These are phyloP conservation scores for Afroboletus lepidellus DNA, from an alignment of 1,284 basidiomycete species.

Conservation along the genomic window DNA sequence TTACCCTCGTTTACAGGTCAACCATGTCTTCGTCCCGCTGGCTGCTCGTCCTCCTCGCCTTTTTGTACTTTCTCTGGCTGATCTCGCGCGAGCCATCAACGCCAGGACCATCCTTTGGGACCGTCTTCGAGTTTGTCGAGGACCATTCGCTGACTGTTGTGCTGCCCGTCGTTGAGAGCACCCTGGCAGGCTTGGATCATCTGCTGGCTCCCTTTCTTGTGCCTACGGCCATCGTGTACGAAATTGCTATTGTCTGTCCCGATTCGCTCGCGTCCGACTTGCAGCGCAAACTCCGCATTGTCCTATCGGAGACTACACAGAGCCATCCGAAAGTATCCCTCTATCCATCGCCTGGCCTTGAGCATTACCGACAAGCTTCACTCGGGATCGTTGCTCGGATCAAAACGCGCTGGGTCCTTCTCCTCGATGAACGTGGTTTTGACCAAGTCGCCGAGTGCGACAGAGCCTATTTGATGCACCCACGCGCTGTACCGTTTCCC, in stretches of 20 bases:
- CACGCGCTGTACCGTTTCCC: constrained; percentile 38
- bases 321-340: constrained; percentile 46
- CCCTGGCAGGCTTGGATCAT: constrained; percentile 36
- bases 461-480: constrained; percentile 38
- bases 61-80: constrained; percentile 14
- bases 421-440: constrained; percentile 49
- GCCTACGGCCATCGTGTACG: constrained; percentile 36
- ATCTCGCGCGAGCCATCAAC: background rate
- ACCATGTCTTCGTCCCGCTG: constrained; percentile 12
- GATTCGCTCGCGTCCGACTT: constrained; percentile 36
- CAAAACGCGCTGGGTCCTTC: constrained; percentile 48
- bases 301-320: constrained; percentile 28
- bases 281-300: constrained; percentile 37
- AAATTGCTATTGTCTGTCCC: constrained; percentile 52
- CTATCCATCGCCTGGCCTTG: constrained; percentile 32
- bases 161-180: constrained; percentile 44
- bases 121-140: constrained; percentile 12
- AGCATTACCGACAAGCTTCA: constrained; percentile 30
- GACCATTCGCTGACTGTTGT: constrained; percentile 44
- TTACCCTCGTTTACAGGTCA: constrained; percentile 9
- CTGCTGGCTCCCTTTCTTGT: constrained; percentile 38
- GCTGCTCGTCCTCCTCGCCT: constrained; percentile 1
- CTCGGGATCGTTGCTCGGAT: constrained; percentile 35
- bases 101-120: background rate
- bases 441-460: constrained; percentile 29